Conservation (phyloP, 768 basidiomycete genomes). For the Lentinus brumalis region DNA sequence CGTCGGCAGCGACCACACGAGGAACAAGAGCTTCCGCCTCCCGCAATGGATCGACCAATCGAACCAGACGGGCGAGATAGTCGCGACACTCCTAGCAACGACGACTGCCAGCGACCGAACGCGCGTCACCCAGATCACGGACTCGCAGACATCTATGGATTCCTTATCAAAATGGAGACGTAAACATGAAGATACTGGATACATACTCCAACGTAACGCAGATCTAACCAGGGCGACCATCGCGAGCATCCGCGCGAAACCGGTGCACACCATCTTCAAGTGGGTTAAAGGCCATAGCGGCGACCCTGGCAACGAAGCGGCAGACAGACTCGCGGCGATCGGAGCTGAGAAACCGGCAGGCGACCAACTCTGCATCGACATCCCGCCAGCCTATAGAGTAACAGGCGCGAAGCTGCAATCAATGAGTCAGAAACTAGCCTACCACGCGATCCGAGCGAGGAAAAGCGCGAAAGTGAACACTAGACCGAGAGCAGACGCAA, state of each 20-base stretch:
- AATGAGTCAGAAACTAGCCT: too few species aligned
- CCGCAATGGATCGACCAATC: neutral
- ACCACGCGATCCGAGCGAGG: too few species aligned
- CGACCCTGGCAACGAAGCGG: neutral
- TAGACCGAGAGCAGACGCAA: too few species aligned
- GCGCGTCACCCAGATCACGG: conserved; percentile 11
- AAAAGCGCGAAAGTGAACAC: too few species aligned
- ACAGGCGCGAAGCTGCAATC: too few species aligned
- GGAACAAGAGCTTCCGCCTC: neutral
- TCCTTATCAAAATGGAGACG: conserved; percentile 10
- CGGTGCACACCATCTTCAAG: neutral
- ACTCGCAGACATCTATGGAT: conserved; percentile 24
- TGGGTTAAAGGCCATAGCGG: conserved; percentile 11
- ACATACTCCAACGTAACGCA: conserved; percentile 21
- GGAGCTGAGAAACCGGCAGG: too few species aligned
- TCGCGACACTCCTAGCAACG: neutral
- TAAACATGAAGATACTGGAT: conserved; percentile 33
- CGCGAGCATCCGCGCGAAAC: neutral
- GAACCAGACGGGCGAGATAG: conserved; percentile 1
- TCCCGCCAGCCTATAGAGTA: too few species aligned
- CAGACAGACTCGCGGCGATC: too few species aligned
- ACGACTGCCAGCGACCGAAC: neutral
- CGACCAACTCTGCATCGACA: too few species aligned
- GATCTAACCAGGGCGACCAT: neutral
- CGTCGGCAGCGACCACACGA: neutral